These are phyloP conservation scores for Diaporthe batatas DNA, from an alignment of 2,329 filamentous ascomycete species.

Conservation along the genomic window DNA sequence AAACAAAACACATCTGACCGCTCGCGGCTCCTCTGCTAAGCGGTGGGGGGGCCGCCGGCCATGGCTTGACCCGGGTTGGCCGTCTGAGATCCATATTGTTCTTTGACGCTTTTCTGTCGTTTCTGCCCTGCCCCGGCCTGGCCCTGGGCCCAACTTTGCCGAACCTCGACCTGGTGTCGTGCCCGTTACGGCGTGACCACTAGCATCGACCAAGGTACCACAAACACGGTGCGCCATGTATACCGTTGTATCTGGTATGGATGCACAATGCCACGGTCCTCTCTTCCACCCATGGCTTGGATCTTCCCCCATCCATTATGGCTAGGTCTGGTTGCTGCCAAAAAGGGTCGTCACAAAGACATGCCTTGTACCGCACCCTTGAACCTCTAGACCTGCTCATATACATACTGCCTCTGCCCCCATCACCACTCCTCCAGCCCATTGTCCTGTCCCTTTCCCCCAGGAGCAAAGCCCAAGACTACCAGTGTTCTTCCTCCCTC, in stretches of 20 bases:
- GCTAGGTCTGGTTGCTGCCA: conserved; percentile 26
- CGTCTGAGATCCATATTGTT: conserved; percentile 25
- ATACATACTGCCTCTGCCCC: conserved; percentile 34
- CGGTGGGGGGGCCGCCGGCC: conserved; percentile 9
- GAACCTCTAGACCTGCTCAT: neutral
- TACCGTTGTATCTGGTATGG: conserved; percentile 31
- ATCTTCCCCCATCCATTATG: conserved; percentile 27
- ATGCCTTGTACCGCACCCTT: conserved; percentile 7
- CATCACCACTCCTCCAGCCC: neutral
- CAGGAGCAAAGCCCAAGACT: neutral
- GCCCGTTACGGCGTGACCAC: conserved; percentile 28
- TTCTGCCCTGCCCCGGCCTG: conserved; percentile 31
- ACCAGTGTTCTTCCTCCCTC: neutral
- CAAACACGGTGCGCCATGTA: conserved; percentile 30
- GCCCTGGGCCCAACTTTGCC: conserved; percentile 28
- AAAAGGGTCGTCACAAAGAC: conserved; percentile 33
- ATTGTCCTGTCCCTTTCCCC: neutral
- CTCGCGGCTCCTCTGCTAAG: conserved; percentile 22
- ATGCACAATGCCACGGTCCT: conserved; percentile 26
- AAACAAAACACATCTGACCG: conserved; percentile 36
- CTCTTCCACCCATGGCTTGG: conserved; percentile 1
- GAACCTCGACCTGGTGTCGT: conserved; percentile 26
- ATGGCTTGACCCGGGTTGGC: conserved; percentile 34
- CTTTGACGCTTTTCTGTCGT: neutral
- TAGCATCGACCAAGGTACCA: conserved; percentile 11